phyloP scores from a whole-genome alignment of 345 rosid species.

The Gossypium herbaceum region DNA sequence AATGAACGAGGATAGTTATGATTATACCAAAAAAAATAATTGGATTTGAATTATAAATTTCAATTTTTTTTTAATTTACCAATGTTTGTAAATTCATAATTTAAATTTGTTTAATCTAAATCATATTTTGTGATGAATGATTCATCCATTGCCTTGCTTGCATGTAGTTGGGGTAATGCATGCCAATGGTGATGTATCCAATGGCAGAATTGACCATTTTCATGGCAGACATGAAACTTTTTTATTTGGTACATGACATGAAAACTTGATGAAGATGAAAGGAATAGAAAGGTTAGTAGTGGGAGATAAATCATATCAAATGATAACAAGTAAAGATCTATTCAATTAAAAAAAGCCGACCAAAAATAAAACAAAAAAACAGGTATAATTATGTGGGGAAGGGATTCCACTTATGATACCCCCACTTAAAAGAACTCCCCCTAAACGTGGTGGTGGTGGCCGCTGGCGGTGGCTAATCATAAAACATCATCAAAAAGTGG shows the following conservation, averaged over 20 bases:
- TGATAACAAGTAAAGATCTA: slow-evolving; percentile 21
- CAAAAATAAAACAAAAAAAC: neutral
- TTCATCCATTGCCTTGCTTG: neutral
- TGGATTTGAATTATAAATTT: no score
- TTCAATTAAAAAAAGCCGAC: neutral
- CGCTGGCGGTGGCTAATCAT: slow-evolving; percentile 29
- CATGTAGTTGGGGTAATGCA: neutral
- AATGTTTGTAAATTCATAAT: no score
- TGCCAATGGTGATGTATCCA: neutral
- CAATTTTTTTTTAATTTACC: no score
- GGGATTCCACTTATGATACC: slow-evolving; percentile 18
- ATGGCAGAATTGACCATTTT: neutral
- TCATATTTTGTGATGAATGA: neutral
- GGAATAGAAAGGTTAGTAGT: slow-evolving; percentile 16
- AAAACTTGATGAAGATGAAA: neutral
- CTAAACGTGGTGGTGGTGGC: neutral
- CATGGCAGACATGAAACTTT: neutral
- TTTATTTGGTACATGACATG: neutral
- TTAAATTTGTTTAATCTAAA: no score
- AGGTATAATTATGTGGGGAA: slow-evolving; percentile 17
- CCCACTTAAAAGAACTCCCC: neutral
- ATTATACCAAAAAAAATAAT: no score
- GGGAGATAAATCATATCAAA: slow-evolving; percentile 26
- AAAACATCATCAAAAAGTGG: neutral
- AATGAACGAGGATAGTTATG: no score